These are phyloP conservation scores for Cinnamomum chago DNA, from an alignment of 164 flowering plant genomes.

Conservation along the genomic window DNA sequence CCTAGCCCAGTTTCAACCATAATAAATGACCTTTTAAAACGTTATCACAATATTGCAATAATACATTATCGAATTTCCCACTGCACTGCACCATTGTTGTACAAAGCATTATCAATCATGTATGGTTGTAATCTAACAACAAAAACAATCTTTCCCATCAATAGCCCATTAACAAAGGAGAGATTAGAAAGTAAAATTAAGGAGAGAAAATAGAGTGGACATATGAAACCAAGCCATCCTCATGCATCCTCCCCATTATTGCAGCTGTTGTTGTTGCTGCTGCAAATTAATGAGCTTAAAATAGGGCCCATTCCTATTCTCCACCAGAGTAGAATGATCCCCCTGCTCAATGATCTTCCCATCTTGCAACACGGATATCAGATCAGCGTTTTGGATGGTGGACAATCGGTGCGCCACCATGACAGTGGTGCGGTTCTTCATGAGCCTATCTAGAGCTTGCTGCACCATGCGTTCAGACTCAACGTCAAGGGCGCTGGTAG, in stretches of 20 bases:
- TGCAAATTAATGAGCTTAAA: slow-evolving; percentile 72
- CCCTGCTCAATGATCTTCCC: slow-evolving; percentile 94
- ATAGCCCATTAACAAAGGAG: not conserved
- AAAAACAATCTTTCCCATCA: not conserved
- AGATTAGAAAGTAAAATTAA: not conserved
- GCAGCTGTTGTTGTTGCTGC: slow-evolving; percentile 52
- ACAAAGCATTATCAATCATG: not conserved
- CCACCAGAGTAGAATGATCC: slow-evolving; percentile 55
- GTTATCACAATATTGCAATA: not conserved
- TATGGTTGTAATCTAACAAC: slow-evolving; percentile 1
- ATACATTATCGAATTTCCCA: not conserved
- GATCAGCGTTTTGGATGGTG: slow-evolving; percentile 81
- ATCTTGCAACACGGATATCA: slow-evolving; percentile 76
- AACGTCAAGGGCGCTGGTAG: slow-evolving; percentile 91
- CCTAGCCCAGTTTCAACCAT: not conserved
- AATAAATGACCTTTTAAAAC: not conserved
- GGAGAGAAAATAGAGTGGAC: not conserved
- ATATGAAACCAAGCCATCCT: too few species aligned
- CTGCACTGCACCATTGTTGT: not conserved
- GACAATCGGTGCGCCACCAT: slow-evolving; percentile 94
- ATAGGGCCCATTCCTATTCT: slow-evolving; percentile 66
- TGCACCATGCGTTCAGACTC: slow-evolving; percentile 92
- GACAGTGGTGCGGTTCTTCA: slow-evolving; percentile 78
- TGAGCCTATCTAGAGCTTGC: slow-evolving; percentile 74
- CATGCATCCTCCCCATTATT: not conserved